Evolutionary conservation across 176 grass and related monocot genomes (phyloP), one percentile per base, ranked within the genome.

Genomic region (Canna indica): DNA sequence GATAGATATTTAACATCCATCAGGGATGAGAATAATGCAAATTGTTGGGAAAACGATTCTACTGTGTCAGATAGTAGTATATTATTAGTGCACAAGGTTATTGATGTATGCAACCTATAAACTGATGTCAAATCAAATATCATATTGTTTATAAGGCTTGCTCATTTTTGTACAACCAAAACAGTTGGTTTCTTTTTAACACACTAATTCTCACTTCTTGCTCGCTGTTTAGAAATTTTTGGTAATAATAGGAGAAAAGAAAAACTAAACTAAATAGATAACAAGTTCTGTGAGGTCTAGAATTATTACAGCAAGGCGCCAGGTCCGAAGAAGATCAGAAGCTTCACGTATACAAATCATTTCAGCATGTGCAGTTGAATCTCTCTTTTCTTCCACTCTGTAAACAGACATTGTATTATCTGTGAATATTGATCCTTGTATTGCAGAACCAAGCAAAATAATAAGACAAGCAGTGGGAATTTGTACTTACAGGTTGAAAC

Each of bases 281-380:
- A 66, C 63, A 41, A n/a, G 0, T 33, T 38, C 29, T 24, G 7
- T 5, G 24, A 66, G 35, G 18, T 8, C 5, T 20, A 15, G 22
- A 15, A 66, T 24, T 45, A 67, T 36, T 97, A 97, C 93, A 68
- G 86, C 83, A 36, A 97, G 72, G 35, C 88, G 86, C 93, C 93
- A 97, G 3, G 86, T 90, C 41, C 59, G 87, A 68, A 97, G 93
- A 87, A 87, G 76, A 47, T 83, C 90, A 61, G 93, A 97, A 72
- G 93, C 93, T 84, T 97, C 93, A 53, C 86, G 83, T 79, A 97
- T 97, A 85, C 93, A 97, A 77, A 90, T 64, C 85, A 97, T 97
- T 87, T 97, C 93, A 85, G 93, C 93, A 87, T 97, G 93, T 62
- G 93, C 88, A 20, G 88, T 92, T 87, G 93, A 92, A 85, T 97